A percentile compares a stretch with the other conserved stretches of the same genome.
phyloP scores from a whole-genome alignment of 1,284 basidiomycete genomes.

The Ganoderma lingzhi region DNA sequence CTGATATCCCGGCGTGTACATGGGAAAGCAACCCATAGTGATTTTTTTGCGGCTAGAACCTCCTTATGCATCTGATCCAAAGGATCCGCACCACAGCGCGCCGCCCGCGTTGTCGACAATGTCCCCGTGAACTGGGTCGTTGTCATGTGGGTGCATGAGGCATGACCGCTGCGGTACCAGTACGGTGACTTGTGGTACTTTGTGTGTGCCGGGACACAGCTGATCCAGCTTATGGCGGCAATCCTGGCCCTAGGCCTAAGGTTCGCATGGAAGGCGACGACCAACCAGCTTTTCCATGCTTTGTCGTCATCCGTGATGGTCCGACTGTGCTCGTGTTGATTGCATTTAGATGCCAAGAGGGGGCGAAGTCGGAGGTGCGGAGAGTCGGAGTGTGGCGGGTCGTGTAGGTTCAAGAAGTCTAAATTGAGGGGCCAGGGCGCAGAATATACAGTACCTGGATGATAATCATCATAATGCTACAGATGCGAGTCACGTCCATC shows the following conservation, averaged over 20 bases:
- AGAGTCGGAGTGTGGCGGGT: conserved; percentile 8
- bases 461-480: background rate
- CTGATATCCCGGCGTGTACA: conserved; percentile 57
- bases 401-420: background rate
- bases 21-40: conserved; percentile 67
- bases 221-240: conserved; percentile 3
- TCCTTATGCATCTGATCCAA: conserved; percentile 59
- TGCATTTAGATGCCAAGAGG: background rate
- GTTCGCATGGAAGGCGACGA: background rate
- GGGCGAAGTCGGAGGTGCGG: conserved; percentile 7
- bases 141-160: background rate
- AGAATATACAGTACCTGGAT: background rate
- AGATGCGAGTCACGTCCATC: background rate
- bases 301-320: background rate
- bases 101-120: background rate
- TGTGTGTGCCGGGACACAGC: conserved; percentile 8
- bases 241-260: background rate
- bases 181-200: conserved; percentile 7
- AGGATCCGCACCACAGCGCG: background rate
- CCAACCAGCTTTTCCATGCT: background rate
- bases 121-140: background rate
- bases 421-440: background rate
- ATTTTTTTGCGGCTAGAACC: conserved; percentile 63
- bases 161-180: background rate
- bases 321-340: background rate